Evolutionary conservation across 371 early-diverging fungal species (phyloP), one percentile per base, ranked within the genome.

Genomic region (Mortierella sp.): DNA sequence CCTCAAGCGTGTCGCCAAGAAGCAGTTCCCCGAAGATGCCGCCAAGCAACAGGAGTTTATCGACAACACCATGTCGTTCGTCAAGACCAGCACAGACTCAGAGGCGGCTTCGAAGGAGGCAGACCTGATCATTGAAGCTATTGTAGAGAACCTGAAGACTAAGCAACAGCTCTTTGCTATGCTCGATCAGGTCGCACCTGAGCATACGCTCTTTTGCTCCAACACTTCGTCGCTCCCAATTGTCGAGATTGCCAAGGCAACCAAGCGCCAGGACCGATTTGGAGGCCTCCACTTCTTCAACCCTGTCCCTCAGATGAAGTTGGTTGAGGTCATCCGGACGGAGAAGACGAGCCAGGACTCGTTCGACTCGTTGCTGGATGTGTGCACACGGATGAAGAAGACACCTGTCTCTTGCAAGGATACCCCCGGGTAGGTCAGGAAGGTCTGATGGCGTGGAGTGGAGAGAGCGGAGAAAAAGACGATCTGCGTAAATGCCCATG

Each of bases 261-360:
- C 94, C 52, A 74, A 81, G 60, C 83, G 94, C 4, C 68, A 71
- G 50, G 83, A 85, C 56, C 87, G 87, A 19, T 93, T 96, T 70
- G 94, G 92, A 26, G 98, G 98, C 29, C 84, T 97, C 62, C 98
- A 98, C 83, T 98, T 97, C 85, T 97, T 98, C 84, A 97, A 97
- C 84, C 98, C 97, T 4, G 98, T 97, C 5, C 96, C 99, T 29
- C 95, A 95, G 76, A 98, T 98, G 99, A 97, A 97, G 84, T 86
- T 98, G 23, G 98, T 98, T 16, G 99, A 98, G 83, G 90, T 98
- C 28, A 91, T 98, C 61, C 87, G 92, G 64, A 92, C 94, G 2
- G 84, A 81, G 1, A 80, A 88, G n/a, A 89, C 93, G 19, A 73
- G 81, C 23, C 85, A 90, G 51, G 83, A 85, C 9, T 90, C 88